These are phyloP conservation scores for Plectosphaerella cucumerina DNA, from an alignment of 2,329 filamentous ascomycete species.

Conservation along the genomic window DNA sequence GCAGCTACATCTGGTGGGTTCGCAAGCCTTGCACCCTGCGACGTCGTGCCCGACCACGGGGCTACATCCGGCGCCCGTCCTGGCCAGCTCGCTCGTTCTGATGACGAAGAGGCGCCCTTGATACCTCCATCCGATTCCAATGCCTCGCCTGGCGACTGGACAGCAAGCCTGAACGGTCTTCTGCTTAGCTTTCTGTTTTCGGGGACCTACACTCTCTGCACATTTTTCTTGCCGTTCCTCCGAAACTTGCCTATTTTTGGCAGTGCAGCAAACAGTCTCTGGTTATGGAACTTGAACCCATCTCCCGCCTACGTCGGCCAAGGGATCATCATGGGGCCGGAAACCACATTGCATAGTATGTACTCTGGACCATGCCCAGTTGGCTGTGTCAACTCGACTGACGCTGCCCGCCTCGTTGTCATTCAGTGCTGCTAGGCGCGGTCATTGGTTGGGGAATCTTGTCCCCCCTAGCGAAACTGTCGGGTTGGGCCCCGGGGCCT, in stretches of 20 bases:
- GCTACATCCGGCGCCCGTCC: no score
- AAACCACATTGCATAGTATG: constrained; percentile 78
- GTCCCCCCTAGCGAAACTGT: constrained; percentile 80
- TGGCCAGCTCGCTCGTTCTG: no score
- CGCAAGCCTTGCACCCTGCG: constrained; percentile 34
- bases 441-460: constrained; percentile 86
- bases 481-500: constrained; percentile 84
- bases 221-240: constrained; percentile 85
- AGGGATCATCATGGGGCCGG: constrained; percentile 96
- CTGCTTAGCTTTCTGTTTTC: constrained; percentile 55
- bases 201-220: constrained; percentile 69
- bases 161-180: constrained; percentile 49
- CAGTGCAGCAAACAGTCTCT: constrained; percentile 64
- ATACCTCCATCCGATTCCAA: no score
- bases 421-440: constrained; percentile 73
- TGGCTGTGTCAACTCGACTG: not conserved
- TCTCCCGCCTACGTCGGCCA: constrained; percentile 97
- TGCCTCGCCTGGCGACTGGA: constrained; percentile 24
- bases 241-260: constrained; percentile 88
- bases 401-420: not conserved
- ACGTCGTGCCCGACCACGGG: not conserved
- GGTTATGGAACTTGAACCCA: constrained; percentile 95
- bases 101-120: no score
- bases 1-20: constrained; percentile 33
- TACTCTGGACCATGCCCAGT: not conserved